A percentile compares a stretch with the other conserved stretches of the same genome.
Evolutionary conservation across 1,284 basidiomycete genomes (phyloP).

Genomic region (Microbotryum saponariae): DNA sequence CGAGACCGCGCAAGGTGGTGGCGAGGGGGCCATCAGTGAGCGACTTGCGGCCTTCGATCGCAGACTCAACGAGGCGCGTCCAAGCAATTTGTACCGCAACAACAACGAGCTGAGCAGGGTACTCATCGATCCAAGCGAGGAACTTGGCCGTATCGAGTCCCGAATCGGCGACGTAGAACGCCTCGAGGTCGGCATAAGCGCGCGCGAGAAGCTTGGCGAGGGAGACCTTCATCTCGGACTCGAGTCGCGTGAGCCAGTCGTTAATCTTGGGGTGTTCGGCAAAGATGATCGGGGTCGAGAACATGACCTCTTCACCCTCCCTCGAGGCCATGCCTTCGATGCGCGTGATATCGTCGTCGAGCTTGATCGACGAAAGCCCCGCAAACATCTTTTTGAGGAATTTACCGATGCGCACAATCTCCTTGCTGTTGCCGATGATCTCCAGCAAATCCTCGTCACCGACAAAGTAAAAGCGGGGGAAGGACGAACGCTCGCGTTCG

Average conservation of each 20-base stretch:
- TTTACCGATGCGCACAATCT: conserved; percentile 93
- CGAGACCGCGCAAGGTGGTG: conserved; percentile 72
- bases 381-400: conserved; percentile 99
- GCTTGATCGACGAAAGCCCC: conserved; percentile 77
- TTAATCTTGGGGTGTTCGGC: conserved; percentile 97
- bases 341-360: conserved; percentile 76
- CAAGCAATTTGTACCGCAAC: conserved; percentile 89
- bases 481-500: conserved; percentile 90
- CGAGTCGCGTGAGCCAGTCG: conserved; percentile 91
- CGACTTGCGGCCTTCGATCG: conserved; percentile 53
- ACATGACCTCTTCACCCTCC: conserved; percentile 87
- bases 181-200: conserved; percentile 67
- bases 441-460: conserved; percentile 98
- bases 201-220: conserved; percentile 73
- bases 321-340: conserved; percentile 86
- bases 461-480: conserved; percentile 99
- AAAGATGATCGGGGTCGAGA: conserved; percentile 72
- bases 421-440: conserved; percentile 99
- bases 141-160: conserved; percentile 55
- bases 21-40: conserved; percentile 60
- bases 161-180: conserved; percentile 61
- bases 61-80: conserved; percentile 75
- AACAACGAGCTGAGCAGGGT: conserved; percentile 91
- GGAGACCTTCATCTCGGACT: conserved; percentile 88
- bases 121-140: conserved; percentile 82